Base-by-base conservation (phyloP, 345 rosid genomes). In the Citrus sp. region DNA sequence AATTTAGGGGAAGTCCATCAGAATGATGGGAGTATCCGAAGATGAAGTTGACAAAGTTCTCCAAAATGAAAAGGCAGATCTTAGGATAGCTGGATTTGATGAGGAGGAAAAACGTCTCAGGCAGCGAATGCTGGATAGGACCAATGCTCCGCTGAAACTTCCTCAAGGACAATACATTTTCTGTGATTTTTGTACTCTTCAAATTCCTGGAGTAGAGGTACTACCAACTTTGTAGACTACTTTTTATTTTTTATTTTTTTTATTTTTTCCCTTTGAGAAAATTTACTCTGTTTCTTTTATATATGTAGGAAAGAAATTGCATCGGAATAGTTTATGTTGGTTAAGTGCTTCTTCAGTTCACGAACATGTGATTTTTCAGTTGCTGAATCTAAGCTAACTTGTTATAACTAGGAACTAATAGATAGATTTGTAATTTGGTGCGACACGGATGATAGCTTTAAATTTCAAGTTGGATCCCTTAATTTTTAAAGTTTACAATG, bases 11-110 rank as follows among this genome's bases (percentile, higher is more conserved):
- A 96, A 88, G 70, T 56, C 89, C 67, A 86, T 96, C 64, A 89
- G 92, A 88, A 94, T 96, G 98, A 88, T 96, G 99, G 99, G 99
- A 75, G 97, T 90, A 46, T 77, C 88, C 49, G 88, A 88, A 85
- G 90, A 81, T 82, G 99, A 96, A 83, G 86, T 92, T 74, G 81
- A 86, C 56, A 85, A 83, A 62, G 80, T 94, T 81, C 73, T 82
- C 54, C 85, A 88, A 86, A 80, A 78, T 78, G 92, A 89, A 38
- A 87, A 75, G 72, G 79, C 78, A 40, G 91, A 90, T 83, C 67
- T 82, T 80, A 88, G 98, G 78, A 96, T 92, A 84, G 88, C 88
- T 86, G 99, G 98, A 51, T 96, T 96, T 83, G 93, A 86, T 71
- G 98, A 94, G 82, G 98, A 94, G 76, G 99, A 94, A 74, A 90